A percentile compares a stretch with the other conserved stretches of the same genome.
These are phyloP conservation scores for Taphrina pruni DNA, from an alignment of 1,139 yeast genomes.

Conservation along the genomic window DNA sequence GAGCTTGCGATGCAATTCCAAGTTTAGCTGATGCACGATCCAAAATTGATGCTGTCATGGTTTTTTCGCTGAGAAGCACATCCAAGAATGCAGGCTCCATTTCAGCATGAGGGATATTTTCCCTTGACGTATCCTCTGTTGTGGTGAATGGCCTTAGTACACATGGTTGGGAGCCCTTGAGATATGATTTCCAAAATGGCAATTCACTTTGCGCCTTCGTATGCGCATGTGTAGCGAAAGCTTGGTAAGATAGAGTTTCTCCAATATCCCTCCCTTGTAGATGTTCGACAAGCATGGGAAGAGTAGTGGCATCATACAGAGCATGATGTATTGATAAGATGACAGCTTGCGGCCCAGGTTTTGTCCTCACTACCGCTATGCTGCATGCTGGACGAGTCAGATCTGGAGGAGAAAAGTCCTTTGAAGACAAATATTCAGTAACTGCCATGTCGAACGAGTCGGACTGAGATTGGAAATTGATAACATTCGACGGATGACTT, in stretches of 20 bases:
- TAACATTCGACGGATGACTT: not conserved
- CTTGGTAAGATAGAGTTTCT: slow-evolving; percentile 30
- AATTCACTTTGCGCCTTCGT: not conserved
- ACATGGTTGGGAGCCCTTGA: slow-evolving; percentile 13
- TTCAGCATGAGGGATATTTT: not conserved
- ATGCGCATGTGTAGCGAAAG: not conserved
- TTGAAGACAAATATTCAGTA: slow-evolving; percentile 15
- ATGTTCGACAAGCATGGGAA: slow-evolving; percentile 40
- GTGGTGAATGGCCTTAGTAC: not conserved
- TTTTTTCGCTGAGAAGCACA: not conserved
- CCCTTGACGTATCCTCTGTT: not conserved
- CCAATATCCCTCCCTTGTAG: slow-evolving; percentile 26
- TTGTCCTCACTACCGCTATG: not conserved
- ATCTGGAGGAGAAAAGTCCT: slow-evolving; percentile 33
- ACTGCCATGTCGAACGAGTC: slow-evolving; percentile 13
- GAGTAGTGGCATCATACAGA: slow-evolving; percentile 48
- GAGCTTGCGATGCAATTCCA: slow-evolving; percentile 41
- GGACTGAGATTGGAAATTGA: slow-evolving; percentile 34
- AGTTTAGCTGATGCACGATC: slow-evolving; percentile 1
- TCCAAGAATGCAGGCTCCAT: slow-evolving; percentile 1
- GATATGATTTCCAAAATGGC: slow-evolving; percentile 25
- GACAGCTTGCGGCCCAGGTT: not conserved
- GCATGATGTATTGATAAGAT: slow-evolving; percentile 47
- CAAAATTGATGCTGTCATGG: not conserved
- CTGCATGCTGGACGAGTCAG: slow-evolving; percentile 8